These are phyloP conservation scores for Epichloe coenophiala DNA, from an alignment of 2,329 filamentous ascomycete genomes.

Conservation along the genomic window DNA sequence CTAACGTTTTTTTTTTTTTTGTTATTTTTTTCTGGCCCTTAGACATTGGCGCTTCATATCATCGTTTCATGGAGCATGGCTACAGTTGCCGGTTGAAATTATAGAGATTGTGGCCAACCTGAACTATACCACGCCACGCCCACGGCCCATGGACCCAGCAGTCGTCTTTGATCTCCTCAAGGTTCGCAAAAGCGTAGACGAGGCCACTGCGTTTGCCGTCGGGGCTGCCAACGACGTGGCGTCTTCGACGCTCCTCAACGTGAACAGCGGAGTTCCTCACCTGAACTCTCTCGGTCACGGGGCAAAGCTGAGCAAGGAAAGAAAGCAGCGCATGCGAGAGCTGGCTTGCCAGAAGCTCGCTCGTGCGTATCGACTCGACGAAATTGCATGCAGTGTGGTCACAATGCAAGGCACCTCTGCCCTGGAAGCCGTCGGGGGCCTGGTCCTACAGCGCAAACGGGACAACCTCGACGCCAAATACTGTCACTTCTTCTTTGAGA, in stretches of 20 bases:
- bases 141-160: constrained; percentile 64
- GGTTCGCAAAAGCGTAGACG: constrained; percentile 66
- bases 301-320: constrained; percentile 58
- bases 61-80: constrained; percentile 72
- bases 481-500: constrained; percentile 88
- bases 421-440: constrained; percentile 60
- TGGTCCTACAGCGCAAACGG: constrained; percentile 59
- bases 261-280: constrained; percentile 23
- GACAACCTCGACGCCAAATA: constrained; percentile 63
- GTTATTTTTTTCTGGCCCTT: not conserved
- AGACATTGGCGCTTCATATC: constrained; percentile 82
- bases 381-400: constrained; percentile 70
- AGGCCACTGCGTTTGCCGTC: constrained; percentile 65
- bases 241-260: constrained; percentile 47
- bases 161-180: constrained; percentile 77
- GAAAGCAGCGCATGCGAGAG: constrained; percentile 67
- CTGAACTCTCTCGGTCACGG: constrained; percentile 26
- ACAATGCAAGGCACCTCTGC: constrained; percentile 72
- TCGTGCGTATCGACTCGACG: constrained; percentile 66
- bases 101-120: constrained; percentile 66
- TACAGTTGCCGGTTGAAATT: constrained; percentile 64
- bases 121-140: constrained; percentile 65
- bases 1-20: not conserved
- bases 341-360: constrained; percentile 67
- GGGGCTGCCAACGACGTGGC: constrained; percentile 63